Evolutionary conservation across 1,284 basidiomycete genomes (phyloP).

Genomic region (Cryptococcus sp.): DNA sequence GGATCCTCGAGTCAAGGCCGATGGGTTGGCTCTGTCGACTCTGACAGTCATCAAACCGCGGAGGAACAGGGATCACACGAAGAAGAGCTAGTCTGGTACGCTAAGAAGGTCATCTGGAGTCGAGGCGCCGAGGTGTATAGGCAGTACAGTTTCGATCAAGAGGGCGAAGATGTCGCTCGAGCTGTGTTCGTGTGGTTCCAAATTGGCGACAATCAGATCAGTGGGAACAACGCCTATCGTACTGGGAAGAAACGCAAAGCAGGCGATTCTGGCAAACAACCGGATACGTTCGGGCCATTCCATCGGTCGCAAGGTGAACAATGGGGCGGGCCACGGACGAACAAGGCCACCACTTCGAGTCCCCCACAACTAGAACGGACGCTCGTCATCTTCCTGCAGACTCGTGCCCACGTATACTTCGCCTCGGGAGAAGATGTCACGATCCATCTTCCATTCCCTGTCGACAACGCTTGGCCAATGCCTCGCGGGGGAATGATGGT

Average conservation of each 20-base stretch:
- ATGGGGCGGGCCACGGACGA: slow-evolving; percentile 29
- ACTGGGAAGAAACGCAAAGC: not conserved
- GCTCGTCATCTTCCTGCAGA: slow-evolving; percentile 76
- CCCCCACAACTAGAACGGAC: slow-evolving; percentile 54
- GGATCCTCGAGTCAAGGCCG: not conserved
- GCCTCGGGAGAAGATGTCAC: slow-evolving; percentile 73
- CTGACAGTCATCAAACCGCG: not conserved
- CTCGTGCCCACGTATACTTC: slow-evolving; percentile 71
- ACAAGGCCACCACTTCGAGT: slow-evolving; percentile 4
- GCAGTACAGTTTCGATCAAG: slow-evolving; percentile 71
- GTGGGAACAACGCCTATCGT: not conserved
- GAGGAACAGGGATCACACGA: slow-evolving; percentile 22
- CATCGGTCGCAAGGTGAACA: slow-evolving; percentile 34
- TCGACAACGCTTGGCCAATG: slow-evolving; percentile 75
- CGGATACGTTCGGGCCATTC: slow-evolving; percentile 51
- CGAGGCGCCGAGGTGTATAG: slow-evolving; percentile 69
- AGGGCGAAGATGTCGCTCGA: slow-evolving; percentile 70
- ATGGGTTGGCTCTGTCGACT: slow-evolving; percentile 1
- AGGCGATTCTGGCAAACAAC: not conserved
- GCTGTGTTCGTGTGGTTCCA: slow-evolving; percentile 72
- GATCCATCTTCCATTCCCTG: slow-evolving; percentile 77
- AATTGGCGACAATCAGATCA: slow-evolving; percentile 2
- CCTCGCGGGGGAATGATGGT: slow-evolving; percentile 56
- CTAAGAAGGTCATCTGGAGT: slow-evolving; percentile 66
- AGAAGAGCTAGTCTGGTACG: slow-evolving; percentile 70